Percentiles rank a stretch among this genome's conserved stretches.
These are phyloP conservation scores for Pichia sp. DNA, from an alignment of 1,139 yeast genomes.

Conservation along the genomic window DNA sequence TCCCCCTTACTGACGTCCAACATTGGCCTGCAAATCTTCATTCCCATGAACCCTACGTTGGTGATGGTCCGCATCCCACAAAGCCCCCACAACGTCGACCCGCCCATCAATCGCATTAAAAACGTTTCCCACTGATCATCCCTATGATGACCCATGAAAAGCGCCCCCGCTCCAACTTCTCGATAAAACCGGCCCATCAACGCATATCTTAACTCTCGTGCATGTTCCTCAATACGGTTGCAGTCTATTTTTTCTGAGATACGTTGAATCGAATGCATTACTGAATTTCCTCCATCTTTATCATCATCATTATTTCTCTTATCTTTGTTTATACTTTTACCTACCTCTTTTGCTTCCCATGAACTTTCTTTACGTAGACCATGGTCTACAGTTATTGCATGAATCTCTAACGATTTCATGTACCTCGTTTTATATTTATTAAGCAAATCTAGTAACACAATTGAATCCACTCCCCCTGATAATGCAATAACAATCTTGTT, in stretches of 20 bases:
- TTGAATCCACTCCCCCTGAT: slow-evolving; percentile 81
- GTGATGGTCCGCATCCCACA: slow-evolving; percentile 31
- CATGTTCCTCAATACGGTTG: slow-evolving; percentile 41
- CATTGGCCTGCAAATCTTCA: slow-evolving; percentile 42
- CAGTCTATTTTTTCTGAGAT: slow-evolving; percentile 25
- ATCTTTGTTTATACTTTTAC: slow-evolving; percentile 36
- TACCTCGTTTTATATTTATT: slow-evolving; percentile 27
- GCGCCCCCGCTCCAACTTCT: slow-evolving; percentile 25
- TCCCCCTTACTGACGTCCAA: slow-evolving; percentile 39
- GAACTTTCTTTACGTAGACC: slow-evolving; percentile 21
- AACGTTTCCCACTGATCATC: slow-evolving; percentile 74
- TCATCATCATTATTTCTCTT: background rate
- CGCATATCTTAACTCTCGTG: slow-evolving; percentile 48
- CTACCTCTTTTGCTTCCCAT: slow-evolving; percentile 25
- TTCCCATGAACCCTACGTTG: background rate
- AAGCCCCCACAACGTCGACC: slow-evolving; percentile 58
- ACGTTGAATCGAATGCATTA: slow-evolving; percentile 41
- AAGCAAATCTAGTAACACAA: slow-evolving; percentile 52
- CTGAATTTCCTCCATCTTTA: slow-evolving; percentile 29
- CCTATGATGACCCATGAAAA: slow-evolving; percentile 60
- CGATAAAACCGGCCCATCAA: slow-evolving; percentile 36
- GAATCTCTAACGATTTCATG: slow-evolving; percentile 14
- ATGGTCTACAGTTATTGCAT: slow-evolving; percentile 27
- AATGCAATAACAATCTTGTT: slow-evolving; percentile 39
- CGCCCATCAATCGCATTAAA: slow-evolving; percentile 45